A percentile compares a stretch with the other conserved stretches of the same genome.
Conservation (phyloP, 2,329 filamentous ascomycete genomes). For the Ascochyta koolunga region DNA sequence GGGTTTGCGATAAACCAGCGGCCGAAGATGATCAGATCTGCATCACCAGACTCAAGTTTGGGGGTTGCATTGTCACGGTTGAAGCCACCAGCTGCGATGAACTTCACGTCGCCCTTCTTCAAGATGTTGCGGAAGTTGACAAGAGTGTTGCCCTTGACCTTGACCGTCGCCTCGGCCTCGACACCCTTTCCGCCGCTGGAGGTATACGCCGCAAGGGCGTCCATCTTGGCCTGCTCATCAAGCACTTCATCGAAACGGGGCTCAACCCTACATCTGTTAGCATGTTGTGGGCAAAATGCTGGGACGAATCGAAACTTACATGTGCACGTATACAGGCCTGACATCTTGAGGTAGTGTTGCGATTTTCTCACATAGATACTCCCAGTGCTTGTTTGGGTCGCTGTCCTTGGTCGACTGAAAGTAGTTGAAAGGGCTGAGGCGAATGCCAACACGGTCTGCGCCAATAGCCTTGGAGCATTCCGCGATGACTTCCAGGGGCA, state of each 20-base stretch:
- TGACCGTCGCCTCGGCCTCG: constrained; percentile 42
- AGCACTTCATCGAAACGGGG: constrained; percentile 48
- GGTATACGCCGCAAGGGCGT: constrained; percentile 48
- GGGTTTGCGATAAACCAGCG: constrained; percentile 56
- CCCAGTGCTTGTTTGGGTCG: constrained; percentile 54
- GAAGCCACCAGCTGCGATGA: constrained; percentile 63
- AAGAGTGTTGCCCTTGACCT: constrained; percentile 36
- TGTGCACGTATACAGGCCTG: constrained; percentile 43
- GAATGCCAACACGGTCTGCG: constrained; percentile 40
- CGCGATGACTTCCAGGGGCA: constrained; percentile 61
- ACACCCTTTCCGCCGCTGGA: constrained; percentile 32
- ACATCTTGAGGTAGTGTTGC: constrained; percentile 37
- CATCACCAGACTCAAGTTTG: constrained; percentile 52
- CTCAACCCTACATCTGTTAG: constrained; percentile 38
- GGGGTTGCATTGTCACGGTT: constrained; percentile 58
- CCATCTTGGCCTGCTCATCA: constrained; percentile 45
- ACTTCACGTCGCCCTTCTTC: constrained; percentile 54
- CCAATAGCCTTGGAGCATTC: constrained; percentile 44
- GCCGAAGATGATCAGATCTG: constrained; percentile 53
- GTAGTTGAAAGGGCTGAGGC: constrained; percentile 45
- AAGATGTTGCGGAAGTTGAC: constrained; percentile 56
- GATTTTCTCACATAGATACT: constrained; percentile 52
- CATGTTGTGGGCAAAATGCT: background rate
- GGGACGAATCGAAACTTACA: constrained; percentile 26
- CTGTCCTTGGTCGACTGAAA: constrained; percentile 52